A percentile compares a stretch with the other conserved stretches of the same genome.
Evolutionary conservation across 2,329 filamentous ascomycete genomes (phyloP).

Genomic region (Alternaria metachromatica): DNA sequence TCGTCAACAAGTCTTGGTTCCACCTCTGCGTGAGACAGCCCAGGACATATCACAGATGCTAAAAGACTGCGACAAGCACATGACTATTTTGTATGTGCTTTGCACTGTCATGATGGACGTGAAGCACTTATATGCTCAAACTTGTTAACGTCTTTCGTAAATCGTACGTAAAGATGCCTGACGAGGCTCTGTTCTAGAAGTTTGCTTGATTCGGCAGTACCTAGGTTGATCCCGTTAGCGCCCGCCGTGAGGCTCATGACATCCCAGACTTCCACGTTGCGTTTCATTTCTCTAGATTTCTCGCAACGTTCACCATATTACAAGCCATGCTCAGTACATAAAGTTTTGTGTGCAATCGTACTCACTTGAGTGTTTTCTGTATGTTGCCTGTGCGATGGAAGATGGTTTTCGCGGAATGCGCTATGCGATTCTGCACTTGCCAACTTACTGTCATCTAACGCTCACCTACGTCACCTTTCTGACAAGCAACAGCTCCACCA

Average conservation of each 20-base stretch:
- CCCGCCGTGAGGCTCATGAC: conserved; percentile 29
- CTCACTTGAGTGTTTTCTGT: conserved; percentile 1
- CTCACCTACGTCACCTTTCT: conserved; percentile 6
- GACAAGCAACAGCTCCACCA: not conserved
- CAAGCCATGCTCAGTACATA: conserved; percentile 19
- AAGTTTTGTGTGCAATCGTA: not conserved
- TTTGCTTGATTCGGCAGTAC: conserved; percentile 12
- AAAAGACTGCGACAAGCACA: not conserved
- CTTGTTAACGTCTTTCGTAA: not conserved
- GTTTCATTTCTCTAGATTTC: conserved; percentile 7
- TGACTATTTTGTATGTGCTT: not conserved
- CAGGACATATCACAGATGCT: not conserved
- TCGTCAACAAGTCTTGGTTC: conserved; percentile 1
- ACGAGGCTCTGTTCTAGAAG: conserved; percentile 1
- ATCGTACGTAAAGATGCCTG: not conserved
- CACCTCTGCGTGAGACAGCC: not conserved
- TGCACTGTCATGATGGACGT: not conserved
- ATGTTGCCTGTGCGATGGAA: not conserved
- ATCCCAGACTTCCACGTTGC: conserved; percentile 41
- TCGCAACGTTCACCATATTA: not conserved
- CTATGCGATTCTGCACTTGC: not conserved
- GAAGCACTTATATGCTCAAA: not conserved
- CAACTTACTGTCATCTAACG: not conserved
- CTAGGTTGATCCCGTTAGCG: conserved; percentile 34
- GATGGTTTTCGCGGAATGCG: not conserved